These are phyloP conservation scores for Phaseolus coccineus DNA, from an alignment of 331 rosid genomes.

Conservation along the genomic window DNA sequence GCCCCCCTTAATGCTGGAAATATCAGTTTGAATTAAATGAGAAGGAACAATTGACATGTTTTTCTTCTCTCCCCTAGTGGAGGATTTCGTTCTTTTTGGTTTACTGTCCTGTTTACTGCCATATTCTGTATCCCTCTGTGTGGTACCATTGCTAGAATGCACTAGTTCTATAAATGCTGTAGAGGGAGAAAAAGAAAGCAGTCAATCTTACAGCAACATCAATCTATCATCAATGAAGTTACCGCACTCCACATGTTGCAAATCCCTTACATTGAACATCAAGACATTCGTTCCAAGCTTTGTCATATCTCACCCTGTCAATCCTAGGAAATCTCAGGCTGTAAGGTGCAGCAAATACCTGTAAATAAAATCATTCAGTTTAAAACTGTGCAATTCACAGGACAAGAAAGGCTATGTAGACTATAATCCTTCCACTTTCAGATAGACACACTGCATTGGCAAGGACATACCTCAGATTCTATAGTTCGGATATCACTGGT, in stretches of 20 bases:
- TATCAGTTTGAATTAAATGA: conserved; percentile 89
- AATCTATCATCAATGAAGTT: conserved; percentile 20
- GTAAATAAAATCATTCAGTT: conserved; percentile 47
- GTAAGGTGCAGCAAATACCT: conserved; percentile 94
- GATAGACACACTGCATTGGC: conserved; percentile 19
- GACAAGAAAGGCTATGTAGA: conserved; percentile 42
- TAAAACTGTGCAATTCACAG: conserved; percentile 9
- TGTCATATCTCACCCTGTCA: conserved; percentile 91
- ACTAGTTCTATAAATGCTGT: conserved; percentile 94
- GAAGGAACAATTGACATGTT: conserved; percentile 75
- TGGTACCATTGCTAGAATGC: conserved; percentile 85
- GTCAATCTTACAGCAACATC: conserved; percentile 35
- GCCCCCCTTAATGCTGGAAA: conserved; percentile 77
- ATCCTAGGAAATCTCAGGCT: conserved; percentile 95
- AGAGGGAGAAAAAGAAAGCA: conserved; percentile 34
- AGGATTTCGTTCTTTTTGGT: conserved; percentile 58
- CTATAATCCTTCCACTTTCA: conserved; percentile 20
- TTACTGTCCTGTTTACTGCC: conserved; percentile 61
- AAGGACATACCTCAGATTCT: conserved; percentile 80
- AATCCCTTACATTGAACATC: conserved; percentile 84
- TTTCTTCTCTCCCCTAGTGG: conserved; percentile 64
- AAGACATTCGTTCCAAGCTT: conserved; percentile 96
- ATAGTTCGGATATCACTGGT: conserved; percentile 97
- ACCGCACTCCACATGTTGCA: conserved; percentile 31
- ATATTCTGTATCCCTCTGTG: conserved; percentile 62